Conservation (phyloP, 2,329 filamentous ascomycete species). For the Fusarium succisae region DNA sequence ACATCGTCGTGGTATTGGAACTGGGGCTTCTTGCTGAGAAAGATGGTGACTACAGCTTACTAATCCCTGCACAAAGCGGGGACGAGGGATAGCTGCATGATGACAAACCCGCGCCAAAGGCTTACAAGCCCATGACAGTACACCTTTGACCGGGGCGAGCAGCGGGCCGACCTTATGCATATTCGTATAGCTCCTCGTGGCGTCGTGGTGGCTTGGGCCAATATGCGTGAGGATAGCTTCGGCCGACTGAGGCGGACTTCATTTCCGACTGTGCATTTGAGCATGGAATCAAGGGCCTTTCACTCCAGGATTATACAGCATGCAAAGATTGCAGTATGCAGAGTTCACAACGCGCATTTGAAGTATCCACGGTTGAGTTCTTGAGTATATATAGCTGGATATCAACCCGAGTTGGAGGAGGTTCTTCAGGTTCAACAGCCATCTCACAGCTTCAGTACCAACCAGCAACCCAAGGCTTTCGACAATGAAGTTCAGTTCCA, state of each 20-base stretch:
- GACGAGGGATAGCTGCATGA: conserved; percentile 9
- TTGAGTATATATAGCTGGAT: conserved; percentile 14
- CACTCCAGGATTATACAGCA: background rate
- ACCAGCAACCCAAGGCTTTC: background rate
- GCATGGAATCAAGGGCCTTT: background rate
- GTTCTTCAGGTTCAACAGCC: conserved; percentile 15
- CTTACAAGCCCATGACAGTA: conserved; percentile 19
- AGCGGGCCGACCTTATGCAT: conserved; percentile 7
- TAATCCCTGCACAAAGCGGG: conserved; percentile 12
- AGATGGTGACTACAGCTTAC: conserved; percentile 24
- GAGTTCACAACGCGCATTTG: background rate
- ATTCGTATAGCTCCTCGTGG: background rate
- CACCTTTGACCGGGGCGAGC: background rate
- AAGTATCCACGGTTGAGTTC: too few relatives aligned
- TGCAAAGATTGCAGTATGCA: background rate
- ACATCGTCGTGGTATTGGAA: background rate
- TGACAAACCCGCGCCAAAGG: conserved; percentile 16
- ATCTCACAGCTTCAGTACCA: background rate
- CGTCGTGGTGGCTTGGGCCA: background rate
- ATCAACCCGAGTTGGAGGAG: background rate
- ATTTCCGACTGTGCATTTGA: conserved; percentile 10
- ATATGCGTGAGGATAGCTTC: background rate
- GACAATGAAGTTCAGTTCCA: conserved; percentile 34
- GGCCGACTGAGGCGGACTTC: conserved; percentile 5
- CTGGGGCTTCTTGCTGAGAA: conserved; percentile 16